Conservation (phyloP, 208 protist species). For the Leptomonas pyrrhocoris region DNA sequence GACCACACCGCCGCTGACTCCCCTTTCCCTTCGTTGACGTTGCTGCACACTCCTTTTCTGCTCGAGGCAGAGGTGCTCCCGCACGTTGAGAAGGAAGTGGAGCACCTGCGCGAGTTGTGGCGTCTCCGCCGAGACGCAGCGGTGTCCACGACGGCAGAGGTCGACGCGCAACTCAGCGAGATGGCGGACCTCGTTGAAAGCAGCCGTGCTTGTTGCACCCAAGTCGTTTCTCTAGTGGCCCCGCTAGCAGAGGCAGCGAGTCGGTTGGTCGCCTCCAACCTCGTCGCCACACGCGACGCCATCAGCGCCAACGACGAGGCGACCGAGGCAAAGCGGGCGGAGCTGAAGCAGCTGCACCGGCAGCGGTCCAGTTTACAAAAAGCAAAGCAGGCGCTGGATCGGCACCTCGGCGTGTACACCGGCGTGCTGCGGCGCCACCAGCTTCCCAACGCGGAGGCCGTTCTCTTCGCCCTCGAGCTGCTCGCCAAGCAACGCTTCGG, state of each 20-base stretch:
- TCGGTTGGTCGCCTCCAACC: slow-evolving; percentile 8
- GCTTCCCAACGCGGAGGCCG: slow-evolving; percentile 29
- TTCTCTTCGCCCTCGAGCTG: slow-evolving; percentile 48
- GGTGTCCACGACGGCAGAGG: not conserved
- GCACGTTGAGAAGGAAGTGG: slow-evolving; percentile 17
- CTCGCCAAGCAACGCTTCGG: slow-evolving; percentile 55
- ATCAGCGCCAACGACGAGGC: slow-evolving; percentile 70
- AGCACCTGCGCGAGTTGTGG: slow-evolving; percentile 16
- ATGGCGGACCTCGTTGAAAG: not conserved
- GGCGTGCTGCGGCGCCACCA: slow-evolving; percentile 9
- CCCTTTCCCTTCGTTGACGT: not conserved
- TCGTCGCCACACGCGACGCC: slow-evolving; percentile 14
- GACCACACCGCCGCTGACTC: not conserved
- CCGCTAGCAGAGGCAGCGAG: slow-evolving; percentile 33
- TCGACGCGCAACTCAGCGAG: slow-evolving; percentile 7
- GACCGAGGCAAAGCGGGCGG: slow-evolving; percentile 48
- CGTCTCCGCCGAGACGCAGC: not conserved
- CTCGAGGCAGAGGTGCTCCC: slow-evolving; percentile 22
- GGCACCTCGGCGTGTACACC: slow-evolving; percentile 13
- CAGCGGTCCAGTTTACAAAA: slow-evolving; percentile 35
- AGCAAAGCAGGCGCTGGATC: slow-evolving; percentile 16
- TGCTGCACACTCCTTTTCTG: slow-evolving; percentile 23
- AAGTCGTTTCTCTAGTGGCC: slow-evolving; percentile 15
- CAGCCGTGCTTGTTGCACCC: not conserved
- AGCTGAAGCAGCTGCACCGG: slow-evolving; percentile 55